These are phyloP conservation scores for Hemileccinum impolitum DNA, from an alignment of 768 basidiomycete species.

Conservation along the genomic window DNA sequence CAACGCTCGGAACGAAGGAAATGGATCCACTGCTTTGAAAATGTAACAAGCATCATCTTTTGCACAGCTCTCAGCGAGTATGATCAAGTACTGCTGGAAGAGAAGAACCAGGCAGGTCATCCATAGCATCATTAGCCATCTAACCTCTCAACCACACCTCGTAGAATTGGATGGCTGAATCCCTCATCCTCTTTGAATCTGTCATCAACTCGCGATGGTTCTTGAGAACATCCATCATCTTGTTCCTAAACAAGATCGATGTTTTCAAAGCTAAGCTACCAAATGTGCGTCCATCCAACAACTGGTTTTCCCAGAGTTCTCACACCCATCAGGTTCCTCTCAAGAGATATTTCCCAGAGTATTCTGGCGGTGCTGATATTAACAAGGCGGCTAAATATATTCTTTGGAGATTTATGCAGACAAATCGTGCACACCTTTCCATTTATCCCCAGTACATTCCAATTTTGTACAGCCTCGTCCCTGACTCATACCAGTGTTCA, in stretches of 20 bases:
- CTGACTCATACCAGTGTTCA: slow-evolving; percentile 19
- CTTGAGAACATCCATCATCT: slow-evolving; percentile 60
- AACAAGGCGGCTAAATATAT: slow-evolving; percentile 96
- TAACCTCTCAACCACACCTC: neutral
- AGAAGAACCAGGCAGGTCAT: slow-evolving; percentile 33
- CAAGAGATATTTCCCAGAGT: slow-evolving; percentile 82
- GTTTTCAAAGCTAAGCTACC: slow-evolving; percentile 74
- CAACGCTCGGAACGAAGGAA: slow-evolving; percentile 80
- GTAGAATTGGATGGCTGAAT: slow-evolving; percentile 75
- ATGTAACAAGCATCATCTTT: slow-evolving; percentile 76
- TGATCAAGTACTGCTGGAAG: slow-evolving; percentile 68
- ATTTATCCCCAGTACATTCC: slow-evolving; percentile 84
- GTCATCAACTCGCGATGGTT: slow-evolving; percentile 84
- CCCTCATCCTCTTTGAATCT: slow-evolving; percentile 69
- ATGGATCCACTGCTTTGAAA: slow-evolving; percentile 79
- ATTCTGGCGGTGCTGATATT: slow-evolving; percentile 84
- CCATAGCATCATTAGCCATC: neutral
- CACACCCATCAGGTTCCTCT: slow-evolving; percentile 51
- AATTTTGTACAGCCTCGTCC: neutral
- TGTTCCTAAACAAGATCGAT: slow-evolving; percentile 72
- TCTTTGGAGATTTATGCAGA: slow-evolving; percentile 92
- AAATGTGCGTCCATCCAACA: slow-evolving; percentile 29
- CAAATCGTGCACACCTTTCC: slow-evolving; percentile 76
- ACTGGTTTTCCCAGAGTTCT: neutral
- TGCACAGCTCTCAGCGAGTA: slow-evolving; percentile 75